Evolutionary conservation across 2,329 filamentous ascomycete species (phyloP).

Genomic region (Sporothrix variecibatus): DNA sequence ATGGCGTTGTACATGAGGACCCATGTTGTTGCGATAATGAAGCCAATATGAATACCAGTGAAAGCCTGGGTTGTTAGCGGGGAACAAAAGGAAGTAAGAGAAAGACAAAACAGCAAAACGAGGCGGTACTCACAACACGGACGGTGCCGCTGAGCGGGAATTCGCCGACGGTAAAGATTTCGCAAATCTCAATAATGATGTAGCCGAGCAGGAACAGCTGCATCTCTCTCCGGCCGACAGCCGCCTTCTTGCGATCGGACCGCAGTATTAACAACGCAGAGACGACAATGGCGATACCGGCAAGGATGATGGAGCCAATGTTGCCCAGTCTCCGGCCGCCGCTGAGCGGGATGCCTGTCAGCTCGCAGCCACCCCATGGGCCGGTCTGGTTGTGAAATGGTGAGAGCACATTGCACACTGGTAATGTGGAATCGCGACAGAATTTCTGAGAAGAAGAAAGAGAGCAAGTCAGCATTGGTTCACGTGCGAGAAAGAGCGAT

Average conservation of each 20-base stretch:
- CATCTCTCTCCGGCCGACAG: constrained; percentile 94
- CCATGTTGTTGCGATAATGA: constrained; percentile 87
- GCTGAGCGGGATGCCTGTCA: constrained; percentile 74
- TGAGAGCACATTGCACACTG: constrained; percentile 80
- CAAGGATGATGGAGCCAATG: constrained; percentile 86
- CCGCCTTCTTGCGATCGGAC: constrained; percentile 88
- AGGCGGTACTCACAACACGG: constrained; percentile 67
- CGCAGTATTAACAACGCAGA: constrained; percentile 70
- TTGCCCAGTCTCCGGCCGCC: constrained; percentile 72
- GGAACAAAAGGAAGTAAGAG: too few species aligned
- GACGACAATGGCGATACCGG: constrained; percentile 71
- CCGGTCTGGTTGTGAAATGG: constrained; percentile 59
- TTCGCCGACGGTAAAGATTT: constrained; percentile 92
- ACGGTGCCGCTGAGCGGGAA: constrained; percentile 74
- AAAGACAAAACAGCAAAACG: too few species aligned
- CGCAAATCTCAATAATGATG: constrained; percentile 86
- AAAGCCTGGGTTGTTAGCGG: constrained; percentile 63
- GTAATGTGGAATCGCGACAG: constrained; percentile 80
- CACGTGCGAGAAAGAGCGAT: neutral
- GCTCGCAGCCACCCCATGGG: constrained; percentile 68
- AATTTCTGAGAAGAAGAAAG: constrained; percentile 62
- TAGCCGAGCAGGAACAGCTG: constrained; percentile 89
- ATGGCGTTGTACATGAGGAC: constrained; percentile 87
- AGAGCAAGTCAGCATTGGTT: neutral
- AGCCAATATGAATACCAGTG: constrained; percentile 83